phyloP scores from a whole-genome alignment of 805 yeast species.

The Saccharomycopsis sp. region DNA sequence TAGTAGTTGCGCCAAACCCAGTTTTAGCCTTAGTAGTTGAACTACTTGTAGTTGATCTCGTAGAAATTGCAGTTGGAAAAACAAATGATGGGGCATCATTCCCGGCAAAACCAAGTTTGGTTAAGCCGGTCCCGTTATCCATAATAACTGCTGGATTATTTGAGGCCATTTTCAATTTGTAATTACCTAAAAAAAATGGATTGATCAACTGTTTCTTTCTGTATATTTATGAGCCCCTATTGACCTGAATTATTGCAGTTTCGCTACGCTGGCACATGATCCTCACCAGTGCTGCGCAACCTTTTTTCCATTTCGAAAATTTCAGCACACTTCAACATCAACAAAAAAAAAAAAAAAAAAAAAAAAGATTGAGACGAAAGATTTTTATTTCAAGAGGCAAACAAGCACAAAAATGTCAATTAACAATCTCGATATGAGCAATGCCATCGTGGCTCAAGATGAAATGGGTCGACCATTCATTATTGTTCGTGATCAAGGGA shows the following conservation, averaged over 20 bases:
- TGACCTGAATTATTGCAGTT: too few species aligned
- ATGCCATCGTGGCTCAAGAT: conserved; percentile 98
- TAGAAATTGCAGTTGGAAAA: conserved; percentile 91
- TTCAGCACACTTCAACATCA: too few species aligned
- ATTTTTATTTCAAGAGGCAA: too few species aligned
- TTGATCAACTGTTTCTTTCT: too few species aligned
- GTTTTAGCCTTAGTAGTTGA: conserved; percentile 31
- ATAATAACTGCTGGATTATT: conserved; percentile 20
- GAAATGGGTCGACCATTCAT: conserved; percentile 99
- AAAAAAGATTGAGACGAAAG: too few species aligned
- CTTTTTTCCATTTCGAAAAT: too few species aligned
- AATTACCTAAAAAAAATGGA: too few species aligned
- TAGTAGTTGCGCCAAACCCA: conserved; percentile 7
- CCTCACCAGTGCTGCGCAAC: too few species aligned
- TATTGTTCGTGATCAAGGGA: conserved; percentile 82
- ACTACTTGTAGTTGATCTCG: conserved; percentile 29
- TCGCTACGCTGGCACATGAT: too few species aligned
- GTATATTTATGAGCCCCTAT: too few species aligned
- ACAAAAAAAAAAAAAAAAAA: too few species aligned
- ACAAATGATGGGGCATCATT: conserved; percentile 97
- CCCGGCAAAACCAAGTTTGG: conserved; percentile 97
- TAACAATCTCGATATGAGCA: conserved; percentile 61
- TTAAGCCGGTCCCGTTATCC: conserved; percentile 87
- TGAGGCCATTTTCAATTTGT: conserved; percentile 18
- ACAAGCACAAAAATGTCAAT: background rate